Evolutionary conservation across 306 rosid genomes (phyloP).

Genomic region (Lotus japonicus): DNA sequence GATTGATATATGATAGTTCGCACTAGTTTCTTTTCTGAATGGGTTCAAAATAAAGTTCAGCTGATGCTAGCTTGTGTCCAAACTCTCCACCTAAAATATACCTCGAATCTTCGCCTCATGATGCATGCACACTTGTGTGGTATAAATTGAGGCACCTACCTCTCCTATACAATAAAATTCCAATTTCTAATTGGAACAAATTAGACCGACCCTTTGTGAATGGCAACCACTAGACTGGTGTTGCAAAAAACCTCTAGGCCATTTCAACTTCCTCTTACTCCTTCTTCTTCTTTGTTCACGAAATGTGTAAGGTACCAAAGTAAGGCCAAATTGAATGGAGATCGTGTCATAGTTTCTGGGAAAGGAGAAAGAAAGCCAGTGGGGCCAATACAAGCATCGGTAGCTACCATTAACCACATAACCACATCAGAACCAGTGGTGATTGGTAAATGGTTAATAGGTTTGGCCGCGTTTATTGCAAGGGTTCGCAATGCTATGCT

Average conservation of each 20-base stretch:
- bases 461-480: neutral
- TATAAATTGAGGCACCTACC: neutral
- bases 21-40: neutral
- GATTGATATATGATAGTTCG: neutral
- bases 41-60: constrained; percentile 7
- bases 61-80: constrained; percentile 11
- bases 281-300: neutral
- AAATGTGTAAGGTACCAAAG: constrained; percentile 10
- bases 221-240: constrained; percentile 27
- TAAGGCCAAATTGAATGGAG: neutral
- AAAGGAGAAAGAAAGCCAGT: constrained; percentile 15
- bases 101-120: constrained; percentile 23
- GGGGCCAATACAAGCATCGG: neutral
- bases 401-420: neutral
- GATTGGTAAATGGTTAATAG: neutral
- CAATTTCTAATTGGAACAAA: neutral
- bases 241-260: constrained; percentile 13
- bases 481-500: constrained; percentile 11
- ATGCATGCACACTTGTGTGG: neutral
- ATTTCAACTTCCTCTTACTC: neutral
- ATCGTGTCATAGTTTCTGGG: neutral
- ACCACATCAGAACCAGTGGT: constrained; percentile 6
- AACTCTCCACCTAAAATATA: constrained; percentile 8
- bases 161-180: neutral
- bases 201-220: constrained; percentile 10